A percentile compares a stretch with the other conserved stretches of the same genome.
Evolutionary conservation across 805 yeast species (phyloP).

Genomic region (Metschnikowia baotianmanensis): DNA sequence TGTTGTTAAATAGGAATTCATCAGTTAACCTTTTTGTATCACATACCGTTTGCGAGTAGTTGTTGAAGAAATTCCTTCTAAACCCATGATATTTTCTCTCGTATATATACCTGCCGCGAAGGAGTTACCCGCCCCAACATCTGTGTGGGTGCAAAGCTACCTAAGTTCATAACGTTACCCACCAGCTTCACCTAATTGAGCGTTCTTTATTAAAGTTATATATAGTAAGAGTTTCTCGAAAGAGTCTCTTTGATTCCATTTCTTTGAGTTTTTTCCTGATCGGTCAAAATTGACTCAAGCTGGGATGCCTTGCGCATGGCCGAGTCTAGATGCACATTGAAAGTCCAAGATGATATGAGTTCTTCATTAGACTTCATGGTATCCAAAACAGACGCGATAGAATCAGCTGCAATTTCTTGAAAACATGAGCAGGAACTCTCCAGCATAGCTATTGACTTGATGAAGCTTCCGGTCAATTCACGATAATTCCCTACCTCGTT

Average conservation of each 20-base stretch:
- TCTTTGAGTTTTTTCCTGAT: neutral
- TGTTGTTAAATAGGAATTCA: conserved; percentile 22
- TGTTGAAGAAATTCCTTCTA: too few relatives aligned
- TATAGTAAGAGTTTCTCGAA: conserved; percentile 1
- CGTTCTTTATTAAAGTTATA: neutral
- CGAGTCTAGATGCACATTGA: conserved; percentile 16
- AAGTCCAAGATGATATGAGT: conserved; percentile 11
- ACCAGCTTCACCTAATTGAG: neutral
- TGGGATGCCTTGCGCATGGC: conserved; percentile 13
- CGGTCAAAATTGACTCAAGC: conserved; percentile 3
- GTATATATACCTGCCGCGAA: conserved; percentile 13
- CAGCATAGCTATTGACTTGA: too few relatives aligned
- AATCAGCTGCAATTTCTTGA: neutral
- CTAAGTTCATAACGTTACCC: too few relatives aligned
- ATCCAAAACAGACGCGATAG: neutral
- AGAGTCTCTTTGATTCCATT: neutral
- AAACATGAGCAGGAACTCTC: too few relatives aligned
- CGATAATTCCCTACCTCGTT: conserved; percentile 11
- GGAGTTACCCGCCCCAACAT: conserved; percentile 17
- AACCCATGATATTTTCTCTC: neutral
- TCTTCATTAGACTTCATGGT: neutral
- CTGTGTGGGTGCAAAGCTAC: too few relatives aligned
- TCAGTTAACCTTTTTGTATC: conserved; percentile 15
- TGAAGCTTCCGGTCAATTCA: neutral
- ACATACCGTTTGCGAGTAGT: conserved; percentile 16